Evolutionary conservation across 768 basidiomycete genomes (phyloP).

Genomic region (Gloeopeniophorella convolvens): DNA sequence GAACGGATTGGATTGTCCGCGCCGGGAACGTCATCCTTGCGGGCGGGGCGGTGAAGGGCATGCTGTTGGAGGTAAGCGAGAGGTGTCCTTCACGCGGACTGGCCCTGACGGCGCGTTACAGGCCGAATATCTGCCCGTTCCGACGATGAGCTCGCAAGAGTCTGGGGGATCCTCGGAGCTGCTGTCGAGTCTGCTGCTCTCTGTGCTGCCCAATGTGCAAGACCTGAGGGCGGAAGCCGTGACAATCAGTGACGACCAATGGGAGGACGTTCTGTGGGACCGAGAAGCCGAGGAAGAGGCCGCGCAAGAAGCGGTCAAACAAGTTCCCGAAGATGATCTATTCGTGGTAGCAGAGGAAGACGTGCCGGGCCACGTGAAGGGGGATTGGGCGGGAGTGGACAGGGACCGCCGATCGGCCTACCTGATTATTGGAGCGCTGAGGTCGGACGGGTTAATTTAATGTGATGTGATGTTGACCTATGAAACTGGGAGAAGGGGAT

Average conservation of each 20-base stretch:
- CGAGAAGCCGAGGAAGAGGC: conserved; percentile 52
- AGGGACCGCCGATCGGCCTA: conserved; percentile 75
- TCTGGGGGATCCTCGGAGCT: conserved; percentile 67
- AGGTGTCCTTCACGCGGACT: neutral
- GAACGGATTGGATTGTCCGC: conserved; percentile 76
- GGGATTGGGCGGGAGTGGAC: conserved; percentile 75
- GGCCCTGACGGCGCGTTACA: conserved; percentile 24
- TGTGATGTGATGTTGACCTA: no score
- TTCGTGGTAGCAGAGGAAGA: conserved; percentile 59
- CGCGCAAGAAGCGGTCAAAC: conserved; percentile 23
- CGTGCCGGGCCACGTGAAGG: conserved; percentile 39
- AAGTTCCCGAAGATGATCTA: conserved; percentile 41
- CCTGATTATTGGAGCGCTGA: conserved; percentile 69
- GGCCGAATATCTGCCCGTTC: conserved; percentile 81
- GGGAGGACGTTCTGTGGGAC: conserved; percentile 78
- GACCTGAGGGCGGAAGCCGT: conserved; percentile 75
- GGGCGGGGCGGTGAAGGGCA: conserved; percentile 73
- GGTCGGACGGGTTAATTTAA: conserved; percentile 62
- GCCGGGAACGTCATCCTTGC: conserved; percentile 72
- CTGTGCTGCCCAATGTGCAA: conserved; percentile 64
- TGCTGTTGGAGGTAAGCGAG: conserved; percentile 66
- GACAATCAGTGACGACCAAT: conserved; percentile 68
- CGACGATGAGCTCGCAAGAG: conserved; percentile 55
- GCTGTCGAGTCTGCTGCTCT: conserved; percentile 66
- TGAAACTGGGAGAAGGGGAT: no score